phyloP scores from a whole-genome alignment of 2,329 filamentous ascomycete species.

The Hypoxylon rubiginosum region DNA sequence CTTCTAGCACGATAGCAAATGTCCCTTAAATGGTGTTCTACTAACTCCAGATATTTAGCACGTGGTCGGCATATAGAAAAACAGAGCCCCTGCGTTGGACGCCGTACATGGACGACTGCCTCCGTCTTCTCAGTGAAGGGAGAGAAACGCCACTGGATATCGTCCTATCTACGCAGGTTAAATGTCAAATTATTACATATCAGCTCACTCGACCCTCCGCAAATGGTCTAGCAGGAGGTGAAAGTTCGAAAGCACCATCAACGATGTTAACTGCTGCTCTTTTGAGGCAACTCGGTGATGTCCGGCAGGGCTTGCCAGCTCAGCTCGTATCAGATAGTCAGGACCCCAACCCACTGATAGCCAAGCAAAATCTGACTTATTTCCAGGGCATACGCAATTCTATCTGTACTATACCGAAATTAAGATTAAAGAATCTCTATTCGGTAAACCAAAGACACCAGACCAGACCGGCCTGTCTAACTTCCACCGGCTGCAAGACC shows the following conservation, averaged over 20 bases:
- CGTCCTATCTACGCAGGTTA: slow-evolving; percentile 40
- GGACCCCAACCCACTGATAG: background rate
- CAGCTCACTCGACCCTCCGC: slow-evolving; percentile 36
- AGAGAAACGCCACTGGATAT: slow-evolving; percentile 40
- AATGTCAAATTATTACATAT: slow-evolving; percentile 46
- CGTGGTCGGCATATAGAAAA: slow-evolving; percentile 47
- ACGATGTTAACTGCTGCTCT: slow-evolving; percentile 37
- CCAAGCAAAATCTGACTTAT: slow-evolving; percentile 2
- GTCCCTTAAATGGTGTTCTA: background rate
- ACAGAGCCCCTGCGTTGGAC: slow-evolving; percentile 44
- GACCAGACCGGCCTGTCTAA: slow-evolving; percentile 16
- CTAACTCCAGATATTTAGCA: slow-evolving; percentile 34
- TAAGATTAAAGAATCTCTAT: slow-evolving; percentile 38
- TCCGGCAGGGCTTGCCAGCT: slow-evolving; percentile 34
- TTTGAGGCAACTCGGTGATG: slow-evolving; percentile 38
- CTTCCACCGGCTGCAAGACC: slow-evolving; percentile 42
- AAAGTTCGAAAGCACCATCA: slow-evolving; percentile 20
- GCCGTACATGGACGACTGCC: slow-evolving; percentile 40
- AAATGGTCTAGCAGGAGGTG: slow-evolving; percentile 14
- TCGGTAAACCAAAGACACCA: slow-evolving; percentile 16
- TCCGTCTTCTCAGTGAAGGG: slow-evolving; percentile 33
- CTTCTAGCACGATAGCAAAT: background rate
- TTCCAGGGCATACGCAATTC: slow-evolving; percentile 35
- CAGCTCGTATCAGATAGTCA: slow-evolving; percentile 38
- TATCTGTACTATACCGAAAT: slow-evolving; percentile 43